A percentile compares a stretch with the other conserved stretches of the same genome.
These are phyloP conservation scores for Chaetomium tenue DNA, from an alignment of 495 filamentous ascomycete genomes.

Conservation along the genomic window DNA sequence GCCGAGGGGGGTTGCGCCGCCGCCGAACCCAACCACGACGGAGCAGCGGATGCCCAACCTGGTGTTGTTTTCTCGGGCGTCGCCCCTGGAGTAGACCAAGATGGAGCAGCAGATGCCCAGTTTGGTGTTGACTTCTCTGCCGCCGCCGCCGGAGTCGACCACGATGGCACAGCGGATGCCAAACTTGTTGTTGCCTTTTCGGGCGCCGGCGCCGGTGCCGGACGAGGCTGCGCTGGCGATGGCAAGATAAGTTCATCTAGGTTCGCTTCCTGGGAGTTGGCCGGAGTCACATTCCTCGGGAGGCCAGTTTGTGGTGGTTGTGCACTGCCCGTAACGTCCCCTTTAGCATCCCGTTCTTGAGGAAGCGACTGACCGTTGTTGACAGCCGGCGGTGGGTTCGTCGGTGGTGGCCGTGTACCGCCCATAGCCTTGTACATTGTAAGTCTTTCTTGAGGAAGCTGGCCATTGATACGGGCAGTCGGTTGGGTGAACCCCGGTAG, in stretches of 20 bases:
- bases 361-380: background rate
- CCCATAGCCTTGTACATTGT: too few species aligned
- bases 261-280: background rate
- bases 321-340: background rate
- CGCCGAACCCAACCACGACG: conserved; percentile 2
- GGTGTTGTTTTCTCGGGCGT: background rate
- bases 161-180: conserved; percentile 10
- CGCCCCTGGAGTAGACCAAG: background rate
- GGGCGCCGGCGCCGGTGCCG: background rate
- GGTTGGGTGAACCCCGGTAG: too few species aligned
- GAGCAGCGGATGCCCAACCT: conserved; percentile 4
- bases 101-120: conserved; percentile 11
- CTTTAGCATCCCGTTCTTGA: background rate
- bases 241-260: background rate
- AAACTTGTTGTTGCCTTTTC: background rate
- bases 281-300: background rate
- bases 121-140: too few species aligned
- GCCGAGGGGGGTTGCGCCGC: background rate
- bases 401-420: too few species aligned
- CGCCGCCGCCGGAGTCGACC: background rate
- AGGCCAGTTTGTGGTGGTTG: background rate
- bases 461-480: too few species aligned
- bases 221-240: background rate
- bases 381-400: background rate
- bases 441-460: too few species aligned